Evolutionary conservation across 192 early-diverging fungal genomes (phyloP), one percentile per base, ranked within the genome.

Genomic region (Backusella westeae): DNA sequence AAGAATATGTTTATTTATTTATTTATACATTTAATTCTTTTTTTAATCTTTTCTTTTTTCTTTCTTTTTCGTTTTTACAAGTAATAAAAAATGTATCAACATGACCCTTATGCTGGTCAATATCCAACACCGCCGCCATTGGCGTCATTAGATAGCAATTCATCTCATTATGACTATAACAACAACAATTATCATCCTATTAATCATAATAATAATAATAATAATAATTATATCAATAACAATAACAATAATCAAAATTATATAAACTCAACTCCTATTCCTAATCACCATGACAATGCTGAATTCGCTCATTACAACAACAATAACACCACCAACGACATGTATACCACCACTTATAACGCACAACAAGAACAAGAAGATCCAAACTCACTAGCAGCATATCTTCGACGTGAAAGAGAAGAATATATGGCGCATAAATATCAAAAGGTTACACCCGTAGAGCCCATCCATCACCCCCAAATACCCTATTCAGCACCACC

Each of bases 71-170:
- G 23, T 21, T 53, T 21, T 32, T 32, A 32, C 32, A 32, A 44
- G 15, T 59, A 29, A 23, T 59, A 19, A 69, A 69, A 9, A 39
- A 69, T 23, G 34, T 38, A 36, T 56, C 59, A 49, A 6, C 41
- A 75, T 36, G 80, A 81, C 72, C 80, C 80, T 6, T 81, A 75
- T 53, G 73, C 76, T 36, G 74, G 72, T 4, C 76, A 81, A 67
- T 81, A 81, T 56, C 76, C 76, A 17, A 14, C 42, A 34, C 80
- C 80, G 10, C 75, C 68, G 8, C 80, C 73, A 4, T 34, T 56
- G 52, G 15, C 53, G 0, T 34, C 17, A 21, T 41, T 14, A 10
- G 21, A 34, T 4, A 12, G 6, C 10, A n/a, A 76, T 8, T 36
- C 67, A 19, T 59, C 7, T 41, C 35, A 69, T n/a, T 52, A 34